These are phyloP conservation scores for Malassezia pachydermatis DNA, from an alignment of 1,284 basidiomycete species.

Conservation along the genomic window DNA sequence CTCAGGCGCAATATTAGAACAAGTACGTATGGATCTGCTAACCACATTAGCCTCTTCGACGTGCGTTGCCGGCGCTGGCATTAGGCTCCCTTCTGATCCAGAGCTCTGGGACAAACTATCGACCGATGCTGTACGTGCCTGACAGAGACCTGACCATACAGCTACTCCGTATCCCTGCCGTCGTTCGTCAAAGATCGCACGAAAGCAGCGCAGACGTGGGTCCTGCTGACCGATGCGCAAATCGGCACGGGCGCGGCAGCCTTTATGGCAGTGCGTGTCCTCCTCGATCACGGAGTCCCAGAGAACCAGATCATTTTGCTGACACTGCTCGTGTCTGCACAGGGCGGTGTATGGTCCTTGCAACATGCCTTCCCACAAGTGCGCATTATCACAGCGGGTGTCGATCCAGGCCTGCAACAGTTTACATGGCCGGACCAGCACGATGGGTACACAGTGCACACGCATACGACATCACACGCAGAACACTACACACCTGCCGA, in stretches of 20 bases:
- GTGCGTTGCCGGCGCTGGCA: conserved; percentile 75
- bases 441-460: background rate
- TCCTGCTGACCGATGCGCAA: conserved; percentile 87
- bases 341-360: conserved; percentile 67
- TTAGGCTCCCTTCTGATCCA: conserved; percentile 81
- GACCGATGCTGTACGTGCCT: conserved; percentile 77
- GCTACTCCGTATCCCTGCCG: conserved; percentile 72
- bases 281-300: conserved; percentile 85
- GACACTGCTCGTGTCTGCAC: conserved; percentile 72
- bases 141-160: too few species aligned
- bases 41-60: conserved; percentile 66
- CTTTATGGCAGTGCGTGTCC: conserved; percentile 88
- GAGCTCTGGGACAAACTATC: conserved; percentile 70
- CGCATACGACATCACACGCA: background rate
- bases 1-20: conserved; percentile 35
- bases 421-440: conserved; percentile 18
- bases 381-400: conserved; percentile 35
- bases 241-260: conserved; percentile 90
- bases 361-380: conserved; percentile 66
- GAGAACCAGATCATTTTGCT: conserved; percentile 58
- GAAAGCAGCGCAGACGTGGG: conserved; percentile 59
- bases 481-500: background rate
- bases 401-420: conserved; percentile 37
- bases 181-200: conserved; percentile 35
- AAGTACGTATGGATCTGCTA: conserved; percentile 61